Base-by-base conservation (phyloP, 2,329 filamentous ascomycete genomes). In the Fusarium sublunatum region DNA sequence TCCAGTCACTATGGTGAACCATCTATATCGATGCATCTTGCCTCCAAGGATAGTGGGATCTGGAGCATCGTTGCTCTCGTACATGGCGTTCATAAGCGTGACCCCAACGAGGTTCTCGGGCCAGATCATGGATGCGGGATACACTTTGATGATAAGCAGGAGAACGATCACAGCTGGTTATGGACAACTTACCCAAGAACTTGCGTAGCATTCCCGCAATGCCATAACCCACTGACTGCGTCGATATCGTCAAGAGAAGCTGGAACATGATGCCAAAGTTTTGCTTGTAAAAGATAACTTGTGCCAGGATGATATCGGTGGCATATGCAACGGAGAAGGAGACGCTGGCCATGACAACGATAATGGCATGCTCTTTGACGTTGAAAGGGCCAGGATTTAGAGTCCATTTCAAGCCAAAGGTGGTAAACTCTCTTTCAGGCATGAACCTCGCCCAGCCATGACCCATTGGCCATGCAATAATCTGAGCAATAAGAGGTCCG, bases 41-140 rank as follows among this genome's bases (percentile, higher is more conserved):
- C 90, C 91, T 4, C 90, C 90, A 10, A 87, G 68, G 15, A 87
- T 74, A 3, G 74, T 83, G 35, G 75, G 84, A 72, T 84, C 84
- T 2, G 75, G 77, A 12, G 75, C 69, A 13, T 83, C 78, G 32
- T 83, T 81, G 25, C 76, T 76, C 62, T 92, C 89, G 70, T 93
- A 90, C 79, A 93, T 88, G 58, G 89, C 88, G 65, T 88, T 88
- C 79, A 92, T 88, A 32, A 92, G 76, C 1, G 88, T 85, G 7
- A 89, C 84, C 6, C 85, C 84, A 48, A 89, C 88, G 24, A 92
- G 78, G 45, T 86, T 89, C 2, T 80, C 82, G 0, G 90, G 90
- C 89, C 89, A 92, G 56, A 92, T 91, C 87, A 92, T 91, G 9
- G 89, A 85, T 1, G 88, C 87, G 4, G 86, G 86, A 65, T 87